Conservation (phyloP, 164 flowering plant species). For the Malania oleifera region DNA sequence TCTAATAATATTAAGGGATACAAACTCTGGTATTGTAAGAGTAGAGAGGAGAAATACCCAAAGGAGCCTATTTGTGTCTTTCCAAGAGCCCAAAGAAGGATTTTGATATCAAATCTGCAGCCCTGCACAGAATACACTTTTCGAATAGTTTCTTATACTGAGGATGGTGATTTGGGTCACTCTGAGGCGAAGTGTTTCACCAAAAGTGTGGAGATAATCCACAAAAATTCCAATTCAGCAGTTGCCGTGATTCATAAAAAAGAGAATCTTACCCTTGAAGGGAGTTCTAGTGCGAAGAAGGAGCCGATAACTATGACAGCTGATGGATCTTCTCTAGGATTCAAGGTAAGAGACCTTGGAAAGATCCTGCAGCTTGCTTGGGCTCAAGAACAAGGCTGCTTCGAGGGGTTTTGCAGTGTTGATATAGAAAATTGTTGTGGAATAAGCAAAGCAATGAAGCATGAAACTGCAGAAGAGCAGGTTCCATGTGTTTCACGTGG, state of each 20-base stretch:
- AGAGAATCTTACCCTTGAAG: constrained; percentile 31
- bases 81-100: constrained; percentile 64
- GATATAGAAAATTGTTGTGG: constrained; percentile 43
- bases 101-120: constrained; percentile 67
- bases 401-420: constrained; percentile 41
- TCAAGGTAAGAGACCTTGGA: constrained; percentile 85
- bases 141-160: constrained; percentile 71
- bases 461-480: constrained; percentile 30
- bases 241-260: constrained; percentile 23
- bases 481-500: constrained; percentile 43
- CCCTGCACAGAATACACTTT: constrained; percentile 94
- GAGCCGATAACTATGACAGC: constrained; percentile 23
- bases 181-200: constrained; percentile 91
- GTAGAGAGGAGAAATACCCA: constrained; percentile 42
- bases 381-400: constrained; percentile 59
- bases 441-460: constrained; percentile 22
- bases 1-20: constrained; percentile 59
- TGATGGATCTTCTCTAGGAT: constrained; percentile 46
- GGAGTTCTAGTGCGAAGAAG: constrained; percentile 32
- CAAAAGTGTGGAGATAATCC: constrained; percentile 76
- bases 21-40: constrained; percentile 88
- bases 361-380: constrained; percentile 60
- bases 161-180: constrained; percentile 82
- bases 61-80: constrained; percentile 61
- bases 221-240: constrained; percentile 32